phyloP scores from a whole-genome alignment of 108 stramenopile genomes.

The Schizochytrium sp. region DNA sequence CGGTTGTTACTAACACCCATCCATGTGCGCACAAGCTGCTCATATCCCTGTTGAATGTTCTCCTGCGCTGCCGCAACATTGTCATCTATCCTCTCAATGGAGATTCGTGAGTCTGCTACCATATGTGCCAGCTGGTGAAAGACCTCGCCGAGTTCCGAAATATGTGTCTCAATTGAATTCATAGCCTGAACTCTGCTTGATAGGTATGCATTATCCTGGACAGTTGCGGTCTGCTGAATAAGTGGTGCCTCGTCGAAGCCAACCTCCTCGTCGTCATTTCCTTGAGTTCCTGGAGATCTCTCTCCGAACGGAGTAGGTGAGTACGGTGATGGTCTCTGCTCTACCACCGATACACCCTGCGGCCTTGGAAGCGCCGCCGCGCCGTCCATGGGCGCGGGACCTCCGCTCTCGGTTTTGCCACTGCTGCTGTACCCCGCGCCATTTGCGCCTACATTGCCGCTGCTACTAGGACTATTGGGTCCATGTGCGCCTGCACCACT shows the following conservation, averaged over 20 bases:
- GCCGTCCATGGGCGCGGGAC: no score
- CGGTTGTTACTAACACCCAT: conserved; percentile 14
- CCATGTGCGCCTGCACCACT: no score
- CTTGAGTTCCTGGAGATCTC: not conserved
- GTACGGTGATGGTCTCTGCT: not conserved
- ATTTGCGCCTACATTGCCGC: not conserved
- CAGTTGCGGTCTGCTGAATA: conserved; percentile 14
- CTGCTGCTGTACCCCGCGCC: not conserved
- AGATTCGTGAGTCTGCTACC: conserved; percentile 3
- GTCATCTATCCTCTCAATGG: conserved; percentile 32
- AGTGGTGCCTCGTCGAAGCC: conserved; percentile 44
- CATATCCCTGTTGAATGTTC: conserved; percentile 34
- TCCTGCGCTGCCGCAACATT: conserved; percentile 37
- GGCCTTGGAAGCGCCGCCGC: not conserved
- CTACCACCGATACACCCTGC: not conserved
- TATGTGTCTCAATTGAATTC: conserved; percentile 46
- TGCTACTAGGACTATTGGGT: not conserved
- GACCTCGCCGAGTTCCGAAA: conserved; percentile 42
- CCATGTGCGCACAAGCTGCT: conserved; percentile 59
- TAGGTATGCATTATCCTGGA: conserved; percentile 37
- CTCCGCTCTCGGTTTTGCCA: not conserved
- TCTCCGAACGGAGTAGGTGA: not conserved
- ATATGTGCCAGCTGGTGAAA: conserved; percentile 50
- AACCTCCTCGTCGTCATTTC: conserved; percentile 19
- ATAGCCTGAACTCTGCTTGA: conserved; percentile 54